Evolutionary conservation across 148 eudicot genomes (phyloP), one percentile per base, ranked within the genome.

Genomic region (Chenopodium quinoa): DNA sequence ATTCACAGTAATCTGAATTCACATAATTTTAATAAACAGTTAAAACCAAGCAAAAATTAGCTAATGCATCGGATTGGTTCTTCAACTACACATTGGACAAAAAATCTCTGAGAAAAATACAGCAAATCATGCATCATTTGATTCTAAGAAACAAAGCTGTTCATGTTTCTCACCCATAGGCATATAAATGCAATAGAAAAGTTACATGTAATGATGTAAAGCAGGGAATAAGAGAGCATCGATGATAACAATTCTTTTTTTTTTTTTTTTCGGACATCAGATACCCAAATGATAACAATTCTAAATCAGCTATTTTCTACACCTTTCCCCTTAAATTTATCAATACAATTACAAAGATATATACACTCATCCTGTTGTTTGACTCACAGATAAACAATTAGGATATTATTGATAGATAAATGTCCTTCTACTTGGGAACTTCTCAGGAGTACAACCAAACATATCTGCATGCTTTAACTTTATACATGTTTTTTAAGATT

Each of bases 1-100:
- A 76, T 91, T 93, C 52, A 95, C 88, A 20, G 93, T 73, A 78
- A 95, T 87, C 99, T 95, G 87, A 58, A 85, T 62, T 34, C 52
- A 65, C 44, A 6, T 5, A 40, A 77, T 34, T 34, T 29, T 34
- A 25, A 37, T 37, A 60, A 65, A 34, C 68, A 62, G 17, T 73
- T 17, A 29, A 40, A 32, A 73, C 46, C 74, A 50, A 50, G 68
- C 34, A 37, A 29, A 70, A 54, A 2, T 34, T 7, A 20, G 54
- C 54, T 29, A 20, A 60, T 77, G 54, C 3, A 77, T 34, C 32
- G 62, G 56, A 72, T 22, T 52, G 47, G 23, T 31, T 12, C 29
- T 69, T 56, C 16, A 6, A 81, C 65, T 50, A 37, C 9, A 2
- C 37, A 32, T 32, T 5, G 27, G 63, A 71, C 29, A 13, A 40